A percentile compares a stretch with the other conserved stretches of the same genome.
phyloP scores from a whole-genome alignment of 495 filamentous ascomycete genomes.

The Aspergillus cristatus region DNA sequence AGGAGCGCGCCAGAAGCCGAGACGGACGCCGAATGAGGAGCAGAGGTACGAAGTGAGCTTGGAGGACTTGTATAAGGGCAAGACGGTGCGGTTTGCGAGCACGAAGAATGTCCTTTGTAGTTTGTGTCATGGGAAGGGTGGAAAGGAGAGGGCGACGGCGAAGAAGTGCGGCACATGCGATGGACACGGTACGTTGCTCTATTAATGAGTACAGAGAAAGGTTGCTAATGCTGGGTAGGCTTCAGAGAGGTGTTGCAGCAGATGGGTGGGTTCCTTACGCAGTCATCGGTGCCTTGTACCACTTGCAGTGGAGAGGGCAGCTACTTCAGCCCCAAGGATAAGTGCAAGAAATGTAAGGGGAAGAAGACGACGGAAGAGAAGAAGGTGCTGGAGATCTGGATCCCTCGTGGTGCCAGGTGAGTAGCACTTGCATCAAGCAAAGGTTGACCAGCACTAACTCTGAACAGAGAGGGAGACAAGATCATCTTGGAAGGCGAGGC shows the following conservation, averaged over 20 bases:
- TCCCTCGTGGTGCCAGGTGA: slow-evolving; percentile 72
- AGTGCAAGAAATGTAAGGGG: slow-evolving; percentile 98
- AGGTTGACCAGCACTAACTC: slow-evolving; percentile 9
- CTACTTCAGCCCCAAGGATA: slow-evolving; percentile 86
- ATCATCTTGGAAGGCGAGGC: slow-evolving; percentile 92
- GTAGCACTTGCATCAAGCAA: slow-evolving; percentile 3
- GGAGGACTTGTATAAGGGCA: slow-evolving; percentile 95
- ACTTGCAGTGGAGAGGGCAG: slow-evolving; percentile 73
- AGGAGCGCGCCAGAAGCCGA: slow-evolving; percentile 46
- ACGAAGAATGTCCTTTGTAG: slow-evolving; percentile 86
- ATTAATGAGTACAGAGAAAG: too few species aligned
- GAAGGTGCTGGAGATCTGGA: slow-evolving; percentile 93
- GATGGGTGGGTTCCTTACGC: slow-evolving; percentile 74
- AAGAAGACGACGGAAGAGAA: slow-evolving; percentile 69
- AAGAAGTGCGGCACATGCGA: slow-evolving; percentile 77
- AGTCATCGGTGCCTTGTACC: slow-evolving; percentile 61
- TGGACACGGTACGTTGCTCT: slow-evolving; percentile 47
- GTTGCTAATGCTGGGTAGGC: slow-evolving; percentile 25
- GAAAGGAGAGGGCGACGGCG: slow-evolving; percentile 83
- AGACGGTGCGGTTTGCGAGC: slow-evolving; percentile 90
- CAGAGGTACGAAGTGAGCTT: slow-evolving; percentile 82
- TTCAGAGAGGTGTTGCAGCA: slow-evolving; percentile 60
- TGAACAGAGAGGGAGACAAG: slow-evolving; percentile 62
- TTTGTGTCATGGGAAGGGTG: slow-evolving; percentile 79
- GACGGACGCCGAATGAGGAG: slow-evolving; percentile 73